Evolutionary conservation across 345 rosid genomes (phyloP).

Genomic region (Melaleuca quinquenervia): DNA sequence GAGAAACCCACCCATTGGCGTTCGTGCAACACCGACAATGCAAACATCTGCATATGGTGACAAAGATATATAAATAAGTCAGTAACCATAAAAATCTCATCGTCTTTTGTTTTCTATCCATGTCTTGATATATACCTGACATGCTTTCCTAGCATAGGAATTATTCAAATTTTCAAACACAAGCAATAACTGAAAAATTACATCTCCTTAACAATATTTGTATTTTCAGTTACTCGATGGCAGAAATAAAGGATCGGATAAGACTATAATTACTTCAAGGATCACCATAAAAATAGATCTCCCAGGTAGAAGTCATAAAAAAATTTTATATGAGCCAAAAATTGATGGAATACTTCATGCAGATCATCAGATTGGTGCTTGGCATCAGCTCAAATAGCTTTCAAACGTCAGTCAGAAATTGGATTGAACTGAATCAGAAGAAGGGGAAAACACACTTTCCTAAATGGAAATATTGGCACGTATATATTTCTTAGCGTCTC

Average conservation of each 20-base stretch:
- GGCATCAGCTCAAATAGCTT: not conserved
- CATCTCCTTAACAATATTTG: not conserved
- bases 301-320: not conserved
- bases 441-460: not conserved
- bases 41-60: conserved; percentile 56
- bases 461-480: not conserved
- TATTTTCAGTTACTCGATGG: not conserved
- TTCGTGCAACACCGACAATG: conserved; percentile 92
- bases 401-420: not conserved
- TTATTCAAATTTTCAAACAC: not conserved
- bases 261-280: not conserved
- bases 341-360: not conserved
- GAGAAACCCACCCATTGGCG: conserved; percentile 95
- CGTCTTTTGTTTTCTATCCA: not conserved
- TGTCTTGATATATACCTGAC: not conserved
- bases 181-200: not conserved
- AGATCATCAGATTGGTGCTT: not conserved
- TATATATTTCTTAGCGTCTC: not conserved
- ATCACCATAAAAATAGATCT: not conserved
- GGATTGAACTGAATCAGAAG: not conserved
- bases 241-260: not conserved
- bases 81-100: not conserved
- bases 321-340: not conserved
- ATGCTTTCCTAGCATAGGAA: not conserved
- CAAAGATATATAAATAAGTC: not conserved